These are phyloP conservation scores for Fereydounia khargensis DNA, from an alignment of 1,284 basidiomycete genomes.

Conservation along the genomic window DNA sequence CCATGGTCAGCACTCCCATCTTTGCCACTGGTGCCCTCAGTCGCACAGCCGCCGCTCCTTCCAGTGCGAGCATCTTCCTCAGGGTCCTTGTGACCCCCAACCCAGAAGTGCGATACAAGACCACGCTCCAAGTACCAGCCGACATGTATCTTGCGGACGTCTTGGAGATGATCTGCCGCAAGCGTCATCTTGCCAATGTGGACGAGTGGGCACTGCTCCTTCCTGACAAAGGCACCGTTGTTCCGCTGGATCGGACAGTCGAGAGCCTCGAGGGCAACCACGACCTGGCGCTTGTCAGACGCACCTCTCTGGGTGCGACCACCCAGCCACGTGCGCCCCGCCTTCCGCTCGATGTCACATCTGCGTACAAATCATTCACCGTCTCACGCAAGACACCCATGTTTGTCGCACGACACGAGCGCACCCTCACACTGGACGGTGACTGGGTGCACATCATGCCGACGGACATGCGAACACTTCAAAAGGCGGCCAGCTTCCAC, in stretches of 20 bases:
- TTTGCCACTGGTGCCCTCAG: conserved; percentile 38
- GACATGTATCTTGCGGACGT: conserved; percentile 98
- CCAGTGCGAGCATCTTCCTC: conserved; percentile 39
- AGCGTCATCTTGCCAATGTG: conserved; percentile 40
- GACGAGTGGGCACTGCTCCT: conserved; percentile 52
- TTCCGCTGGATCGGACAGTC: conserved; percentile 92
- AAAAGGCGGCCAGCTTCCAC: conserved; percentile 79
- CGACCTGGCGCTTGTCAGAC: conserved; percentile 79
- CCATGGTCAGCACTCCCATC: conserved; percentile 41
- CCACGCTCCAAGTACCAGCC: conserved; percentile 60
- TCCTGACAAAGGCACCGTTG: conserved; percentile 64
- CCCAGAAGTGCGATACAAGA: conserved; percentile 47
- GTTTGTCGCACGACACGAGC: conserved; percentile 75
- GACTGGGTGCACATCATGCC: conserved; percentile 77
- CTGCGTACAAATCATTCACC: conserved; percentile 81
- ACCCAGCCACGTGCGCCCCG: conserved; percentile 69
- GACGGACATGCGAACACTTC: conserved; percentile 34
- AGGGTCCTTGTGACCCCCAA: conserved; percentile 49
- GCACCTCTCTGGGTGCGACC: conserved; percentile 51
- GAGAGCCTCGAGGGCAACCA: conserved; percentile 83
- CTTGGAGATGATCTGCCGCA: conserved; percentile 64
- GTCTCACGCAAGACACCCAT: conserved; percentile 88
- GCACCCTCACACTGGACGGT: conserved; percentile 88
- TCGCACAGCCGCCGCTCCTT: conserved; percentile 27
- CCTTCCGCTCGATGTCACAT: conserved; percentile 57